Evolutionary conservation across 495 filamentous ascomycete species (phyloP).

Genomic region (Cercophora newfieldiana): DNA sequence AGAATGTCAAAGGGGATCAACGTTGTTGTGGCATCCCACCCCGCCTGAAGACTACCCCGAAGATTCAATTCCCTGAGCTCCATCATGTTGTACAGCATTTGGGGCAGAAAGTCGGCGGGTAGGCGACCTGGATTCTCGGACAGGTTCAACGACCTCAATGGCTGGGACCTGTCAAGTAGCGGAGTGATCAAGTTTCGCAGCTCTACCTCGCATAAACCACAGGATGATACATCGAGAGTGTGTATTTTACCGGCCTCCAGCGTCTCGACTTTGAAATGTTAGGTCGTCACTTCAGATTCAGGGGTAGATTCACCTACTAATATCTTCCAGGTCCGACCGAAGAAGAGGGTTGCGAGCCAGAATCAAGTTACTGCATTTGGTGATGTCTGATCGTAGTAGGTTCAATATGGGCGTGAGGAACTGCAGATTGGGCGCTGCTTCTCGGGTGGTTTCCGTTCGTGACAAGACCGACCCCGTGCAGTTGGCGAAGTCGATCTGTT

Average conservation of each 20-base stretch:
- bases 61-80: conserved; percentile 59
- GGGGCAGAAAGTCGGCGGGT: conserved; percentile 33
- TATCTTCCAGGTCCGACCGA: conserved; percentile 30
- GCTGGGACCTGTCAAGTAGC: conserved; percentile 18
- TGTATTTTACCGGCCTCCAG: conserved; percentile 30
- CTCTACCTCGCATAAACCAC: conserved; percentile 31
- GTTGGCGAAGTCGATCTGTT: conserved; percentile 46
- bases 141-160: conserved; percentile 58
- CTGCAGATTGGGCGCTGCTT: conserved; percentile 21
- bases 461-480: conserved; percentile 26
- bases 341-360: conserved; percentile 29
- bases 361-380: conserved; percentile 34
- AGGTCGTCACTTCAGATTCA: background rate
- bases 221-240: conserved; percentile 33
- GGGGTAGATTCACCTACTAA: conserved; percentile 25
- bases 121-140: conserved; percentile 75
- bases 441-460: background rate
- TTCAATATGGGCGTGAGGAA: conserved; percentile 37
- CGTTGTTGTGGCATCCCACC: conserved; percentile 39
- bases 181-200: conserved; percentile 48
- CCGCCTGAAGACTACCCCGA: conserved; percentile 79
- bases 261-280: conserved; percentile 23
- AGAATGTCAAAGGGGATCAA: conserved; percentile 30
- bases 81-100: conserved; percentile 23
- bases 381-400: conserved; percentile 30